Percentiles rank a stretch among this genome's conserved stretches.
phyloP scores from a whole-genome alignment of 805 yeast species.

The Metschnikowia borealis region DNA sequence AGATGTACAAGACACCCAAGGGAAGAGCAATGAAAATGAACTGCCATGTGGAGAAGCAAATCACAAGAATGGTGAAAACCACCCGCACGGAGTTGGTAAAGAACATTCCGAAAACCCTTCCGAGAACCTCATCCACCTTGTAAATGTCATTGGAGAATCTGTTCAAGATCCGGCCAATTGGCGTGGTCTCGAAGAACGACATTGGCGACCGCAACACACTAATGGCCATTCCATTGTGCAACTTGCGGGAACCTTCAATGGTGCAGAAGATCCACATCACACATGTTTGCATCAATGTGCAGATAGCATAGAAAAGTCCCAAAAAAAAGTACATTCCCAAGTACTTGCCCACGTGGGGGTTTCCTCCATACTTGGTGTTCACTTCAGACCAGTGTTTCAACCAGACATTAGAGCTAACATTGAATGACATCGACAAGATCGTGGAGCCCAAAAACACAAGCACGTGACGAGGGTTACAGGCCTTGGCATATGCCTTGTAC shows the following conservation, averaged over 20 bases:
- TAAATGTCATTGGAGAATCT: slow-evolving; percentile 89
- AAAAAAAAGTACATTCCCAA: slow-evolving; percentile 70
- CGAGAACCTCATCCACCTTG: slow-evolving; percentile 76
- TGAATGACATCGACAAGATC: slow-evolving; percentile 53
- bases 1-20: slow-evolving; percentile 57
- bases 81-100: slow-evolving; percentile 60
- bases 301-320: slow-evolving; percentile 63
- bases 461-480: slow-evolving; percentile 74
- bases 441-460: slow-evolving; percentile 51
- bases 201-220: slow-evolving; percentile 83
- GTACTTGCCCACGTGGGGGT: slow-evolving; percentile 70
- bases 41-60: slow-evolving; percentile 84
- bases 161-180: slow-evolving; percentile 87
- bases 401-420: slow-evolving; percentile 82
- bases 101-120: slow-evolving; percentile 68
- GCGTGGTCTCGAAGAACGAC: slow-evolving; percentile 94
- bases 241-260: slow-evolving; percentile 70
- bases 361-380: slow-evolving; percentile 62
- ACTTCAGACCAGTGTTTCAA: slow-evolving; percentile 96
- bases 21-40: slow-evolving; percentile 72
- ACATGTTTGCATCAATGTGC: slow-evolving; percentile 61
- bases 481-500: slow-evolving; percentile 77
- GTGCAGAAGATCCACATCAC: slow-evolving; percentile 78
- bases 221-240: slow-evolving; percentile 72
- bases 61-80: slow-evolving; percentile 72